Evolutionary conservation across 306 rosid species (phyloP), one percentile per base, ranked within the genome.

Genomic region (Morella rubra): DNA sequence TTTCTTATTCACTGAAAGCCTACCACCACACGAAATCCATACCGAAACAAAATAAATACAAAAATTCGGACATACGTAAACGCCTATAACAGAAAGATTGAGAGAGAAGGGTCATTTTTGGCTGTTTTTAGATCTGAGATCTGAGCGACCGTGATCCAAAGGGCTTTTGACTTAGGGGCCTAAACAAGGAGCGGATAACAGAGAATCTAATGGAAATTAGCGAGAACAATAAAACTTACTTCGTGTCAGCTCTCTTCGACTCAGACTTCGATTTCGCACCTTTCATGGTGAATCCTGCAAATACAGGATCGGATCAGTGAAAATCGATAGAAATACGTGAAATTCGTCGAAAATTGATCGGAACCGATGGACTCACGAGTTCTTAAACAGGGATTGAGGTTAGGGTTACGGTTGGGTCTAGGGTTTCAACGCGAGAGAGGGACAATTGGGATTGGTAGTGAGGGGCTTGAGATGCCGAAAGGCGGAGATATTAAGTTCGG

Each of bases 1-100:
- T 75, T 88, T 90, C 90, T 90, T 92, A 80, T 85, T 89, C 85
- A 93, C 97, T 14, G 91, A 85, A 50, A 93, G 93, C 79, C 96
- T 93, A 64, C 54, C 42, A 62, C 16, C 14, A 76, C 0, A 54
- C 16, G 41, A 8, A 68, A n/a, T 1, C 69, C 44, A 50, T 19
- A 32, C 6, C 37, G 37, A 13, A 27, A 65, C 41, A 53, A 4
- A 1, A 76, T 7, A 42, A 44, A 2, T 18, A 2, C 4, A 4
- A 10, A 62, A n/a, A 66, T 16, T 45, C 10, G 46, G 1, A 27
- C 1, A 8, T 9, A 59, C 1, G 16, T 0, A 20, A 1, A 24
- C 1, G 37, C 8, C 41, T 5, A 3, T n/a, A 22, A 11, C 4
- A 71, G 44, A 13, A 5, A 67, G 51, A 0, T 6, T 32, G 52